Conservation (phyloP, 306 rosid species). For the Oemleria cerasiformis region DNA sequence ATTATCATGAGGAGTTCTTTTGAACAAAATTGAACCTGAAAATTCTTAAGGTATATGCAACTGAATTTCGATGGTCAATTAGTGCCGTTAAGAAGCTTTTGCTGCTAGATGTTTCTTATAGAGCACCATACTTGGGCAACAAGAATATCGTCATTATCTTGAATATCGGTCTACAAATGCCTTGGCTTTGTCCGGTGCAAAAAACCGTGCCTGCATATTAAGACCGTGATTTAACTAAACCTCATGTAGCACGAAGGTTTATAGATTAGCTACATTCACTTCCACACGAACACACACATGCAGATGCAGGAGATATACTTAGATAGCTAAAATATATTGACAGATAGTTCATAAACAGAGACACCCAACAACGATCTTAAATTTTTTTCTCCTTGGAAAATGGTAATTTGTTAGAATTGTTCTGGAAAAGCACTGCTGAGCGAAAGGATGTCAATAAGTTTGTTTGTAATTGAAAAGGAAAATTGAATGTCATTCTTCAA, state of each 20-base stretch:
- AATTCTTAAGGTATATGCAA: not conserved
- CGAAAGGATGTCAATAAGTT: too few species aligned
- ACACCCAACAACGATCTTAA: not conserved
- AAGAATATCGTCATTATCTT: slow-evolving; percentile 22
- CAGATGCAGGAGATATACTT: not conserved
- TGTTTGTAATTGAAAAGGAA: not conserved
- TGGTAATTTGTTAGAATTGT: too few species aligned
- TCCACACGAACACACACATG: not conserved
- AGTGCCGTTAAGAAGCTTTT: not conserved
- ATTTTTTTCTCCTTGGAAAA: not conserved
- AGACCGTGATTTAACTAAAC: not conserved
- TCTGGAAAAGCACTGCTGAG: too few species aligned
- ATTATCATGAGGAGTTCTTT: not conserved
- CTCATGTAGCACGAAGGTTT: not conserved
- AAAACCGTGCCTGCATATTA: slow-evolving; percentile 74
- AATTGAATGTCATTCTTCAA: not conserved
- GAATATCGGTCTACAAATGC: slow-evolving; percentile 76
- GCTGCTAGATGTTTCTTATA: not conserved
- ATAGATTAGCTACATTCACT: not conserved
- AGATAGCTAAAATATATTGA: not conserved
- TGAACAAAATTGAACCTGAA: not conserved
- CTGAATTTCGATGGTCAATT: not conserved
- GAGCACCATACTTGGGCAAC: not conserved
- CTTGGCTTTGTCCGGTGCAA: slow-evolving; percentile 85
- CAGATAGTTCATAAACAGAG: not conserved